Percentiles rank a stretch among this genome's conserved stretches.
Conservation (phyloP, 2,329 filamentous ascomycete species). For the Aspergillus thermomutatus region DNA sequence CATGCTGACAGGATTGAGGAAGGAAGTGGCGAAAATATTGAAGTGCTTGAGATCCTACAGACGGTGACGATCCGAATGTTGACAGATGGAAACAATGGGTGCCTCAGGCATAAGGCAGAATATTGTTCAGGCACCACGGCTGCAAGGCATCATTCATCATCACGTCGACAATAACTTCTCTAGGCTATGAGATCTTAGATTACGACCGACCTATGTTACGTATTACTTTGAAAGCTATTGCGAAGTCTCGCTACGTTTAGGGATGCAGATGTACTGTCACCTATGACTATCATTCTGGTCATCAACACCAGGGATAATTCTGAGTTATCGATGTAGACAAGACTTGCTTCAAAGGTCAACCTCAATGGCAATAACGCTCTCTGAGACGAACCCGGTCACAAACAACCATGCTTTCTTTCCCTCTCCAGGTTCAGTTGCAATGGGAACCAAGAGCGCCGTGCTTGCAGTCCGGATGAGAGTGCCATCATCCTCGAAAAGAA, state of each 20-base stretch:
- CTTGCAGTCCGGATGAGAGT: slow-evolving; percentile 49
- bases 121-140: background rate
- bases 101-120: background rate
- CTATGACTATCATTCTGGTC: background rate
- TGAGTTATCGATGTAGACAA: background rate
- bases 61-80: background rate
- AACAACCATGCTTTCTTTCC: slow-evolving; percentile 56
- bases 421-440: slow-evolving; percentile 46
- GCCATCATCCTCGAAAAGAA: slow-evolving; percentile 60
- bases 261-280: background rate
- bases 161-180: background rate
- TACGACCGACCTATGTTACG: background rate
- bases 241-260: background rate
- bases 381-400: slow-evolving; percentile 54
- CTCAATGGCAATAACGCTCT: slow-evolving; percentile 50
- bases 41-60: background rate
- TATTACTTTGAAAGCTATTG: background rate
- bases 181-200: background rate
- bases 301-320: background rate
- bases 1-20: background rate
- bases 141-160: background rate
- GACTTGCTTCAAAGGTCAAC: slow-evolving; percentile 43
- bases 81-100: background rate
- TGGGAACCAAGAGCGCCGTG: slow-evolving; percentile 51
- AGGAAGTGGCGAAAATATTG: background rate